Percentiles rank a stretch among this genome's conserved stretches.
These are phyloP conservation scores for Proteromonas lacertae DNA, from an alignment of 352 stramenopile species.

Conservation along the genomic window DNA sequence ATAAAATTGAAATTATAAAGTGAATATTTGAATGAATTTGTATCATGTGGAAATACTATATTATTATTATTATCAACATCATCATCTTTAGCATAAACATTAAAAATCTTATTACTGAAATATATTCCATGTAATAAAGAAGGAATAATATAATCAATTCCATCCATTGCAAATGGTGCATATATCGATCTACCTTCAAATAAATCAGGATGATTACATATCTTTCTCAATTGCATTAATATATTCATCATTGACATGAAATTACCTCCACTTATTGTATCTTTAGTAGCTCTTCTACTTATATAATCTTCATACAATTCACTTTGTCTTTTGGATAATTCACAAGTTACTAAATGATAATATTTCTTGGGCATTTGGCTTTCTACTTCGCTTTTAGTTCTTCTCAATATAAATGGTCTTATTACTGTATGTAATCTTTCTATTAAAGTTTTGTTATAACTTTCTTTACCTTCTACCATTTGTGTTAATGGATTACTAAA, in stretches of 20 bases:
- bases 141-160: no score
- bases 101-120: no score
- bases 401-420: conserved; percentile 72
- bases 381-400: conserved; percentile 84
- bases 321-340: conserved; percentile 62
- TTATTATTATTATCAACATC: no score
- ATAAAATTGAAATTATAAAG: no score
- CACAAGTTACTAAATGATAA: conserved; percentile 72
- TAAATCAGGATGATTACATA: no score
- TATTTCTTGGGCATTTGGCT: conserved; percentile 84
- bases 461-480: conserved; percentile 21
- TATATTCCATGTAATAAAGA: no score
- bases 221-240: conserved; percentile 87
- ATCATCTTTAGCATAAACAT: no score
- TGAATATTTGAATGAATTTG: no score
- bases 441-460: conserved; percentile 52
- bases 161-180: no score
- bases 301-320: conserved; percentile 96
- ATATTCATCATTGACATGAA: conserved; percentile 98
- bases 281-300: conserved; percentile 51
- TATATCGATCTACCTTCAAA: no score
- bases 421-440: conserved; percentile 78
- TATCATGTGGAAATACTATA: no score
- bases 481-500: conserved; percentile 71
- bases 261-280: conserved; percentile 46